Percentiles rank a stretch among this genome's conserved stretches.
Evolutionary conservation across 1,284 basidiomycete species (phyloP).

Genomic region (Irpex sp.): DNA sequence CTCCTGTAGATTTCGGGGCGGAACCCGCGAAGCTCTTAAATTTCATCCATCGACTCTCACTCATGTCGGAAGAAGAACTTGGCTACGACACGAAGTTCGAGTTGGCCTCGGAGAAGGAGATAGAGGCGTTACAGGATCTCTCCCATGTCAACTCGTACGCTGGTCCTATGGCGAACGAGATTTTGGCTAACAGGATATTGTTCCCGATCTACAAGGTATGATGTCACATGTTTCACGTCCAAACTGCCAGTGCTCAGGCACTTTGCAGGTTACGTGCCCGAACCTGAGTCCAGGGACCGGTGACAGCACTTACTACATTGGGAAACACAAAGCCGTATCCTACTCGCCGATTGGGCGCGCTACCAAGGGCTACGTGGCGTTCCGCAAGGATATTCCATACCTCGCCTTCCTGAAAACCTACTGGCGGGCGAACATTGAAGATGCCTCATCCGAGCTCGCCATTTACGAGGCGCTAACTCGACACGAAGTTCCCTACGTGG

Average conservation of each 20-base stretch:
- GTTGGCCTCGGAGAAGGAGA: background rate
- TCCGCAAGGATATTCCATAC: background rate
- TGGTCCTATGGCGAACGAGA: background rate
- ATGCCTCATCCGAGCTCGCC: background rate
- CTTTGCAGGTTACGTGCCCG: background rate
- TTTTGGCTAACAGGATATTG: background rate
- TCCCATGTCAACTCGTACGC: background rate
- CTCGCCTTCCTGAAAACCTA: conserved; percentile 5
- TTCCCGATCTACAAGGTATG: background rate
- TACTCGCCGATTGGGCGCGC: conserved; percentile 1
- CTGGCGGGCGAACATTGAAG: background rate
- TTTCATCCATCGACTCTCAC: conserved; percentile 12
- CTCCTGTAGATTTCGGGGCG: conserved; percentile 10
- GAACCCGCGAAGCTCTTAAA: conserved; percentile 5
- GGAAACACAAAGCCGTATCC: background rate
- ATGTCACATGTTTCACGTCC: background rate
- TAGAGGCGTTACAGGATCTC: background rate
- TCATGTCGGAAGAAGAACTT: background rate
- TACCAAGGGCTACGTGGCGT: conserved; percentile 5
- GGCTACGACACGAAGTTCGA: background rate
- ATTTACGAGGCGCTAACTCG: background rate
- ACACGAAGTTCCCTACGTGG: background rate
- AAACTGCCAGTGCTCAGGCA: background rate
- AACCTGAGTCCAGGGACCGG: background rate
- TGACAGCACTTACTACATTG: background rate